phyloP scores from a whole-genome alignment of 495 filamentous ascomycete genomes.

The Penicillium subrubescens region DNA sequence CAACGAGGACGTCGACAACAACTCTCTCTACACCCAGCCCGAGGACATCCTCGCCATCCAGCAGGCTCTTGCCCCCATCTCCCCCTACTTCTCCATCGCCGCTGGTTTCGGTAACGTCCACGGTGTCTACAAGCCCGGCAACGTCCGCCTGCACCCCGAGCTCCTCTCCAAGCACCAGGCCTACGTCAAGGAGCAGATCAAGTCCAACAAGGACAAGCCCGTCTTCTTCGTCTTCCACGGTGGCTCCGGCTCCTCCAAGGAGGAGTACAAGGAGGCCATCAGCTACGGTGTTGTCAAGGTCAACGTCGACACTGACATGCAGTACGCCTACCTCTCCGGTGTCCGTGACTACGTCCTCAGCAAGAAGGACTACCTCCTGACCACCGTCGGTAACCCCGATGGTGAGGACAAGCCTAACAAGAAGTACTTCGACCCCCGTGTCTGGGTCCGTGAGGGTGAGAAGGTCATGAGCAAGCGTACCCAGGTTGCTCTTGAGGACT shows the following conservation, averaged over 20 bases:
- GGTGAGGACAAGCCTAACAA: conserved; percentile 98
- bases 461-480: conserved; percentile 91
- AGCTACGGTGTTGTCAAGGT: conserved; percentile 96
- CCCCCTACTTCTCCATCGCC: conserved; percentile 94
- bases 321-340: conserved; percentile 79
- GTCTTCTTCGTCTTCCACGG: conserved; percentile 99
- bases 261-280: conserved; percentile 87
- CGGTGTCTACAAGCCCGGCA: conserved; percentile 98
- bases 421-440: conserved; percentile 88
- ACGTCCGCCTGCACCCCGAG: conserved; percentile 93
- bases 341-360: conserved; percentile 90
- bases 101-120: conserved; percentile 99
- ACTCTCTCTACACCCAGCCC: conserved; percentile 94
- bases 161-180: conserved; percentile 92
- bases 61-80: conserved; percentile 76
- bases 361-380: conserved; percentile 92
- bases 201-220: conserved; percentile 74
- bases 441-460: conserved; percentile 87
- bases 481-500: conserved; percentile 79
- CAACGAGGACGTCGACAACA: conserved; percentile 81
- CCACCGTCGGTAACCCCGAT: conserved; percentile 91
- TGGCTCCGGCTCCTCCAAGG: conserved; percentile 85
- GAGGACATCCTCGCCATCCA: conserved; percentile 92
- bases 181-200: conserved; percentile 76
- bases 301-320: conserved; percentile 76